These are phyloP conservation scores for Calocera viscosa DNA, from an alignment of 768 basidiomycete species.

Conservation along the genomic window DNA sequence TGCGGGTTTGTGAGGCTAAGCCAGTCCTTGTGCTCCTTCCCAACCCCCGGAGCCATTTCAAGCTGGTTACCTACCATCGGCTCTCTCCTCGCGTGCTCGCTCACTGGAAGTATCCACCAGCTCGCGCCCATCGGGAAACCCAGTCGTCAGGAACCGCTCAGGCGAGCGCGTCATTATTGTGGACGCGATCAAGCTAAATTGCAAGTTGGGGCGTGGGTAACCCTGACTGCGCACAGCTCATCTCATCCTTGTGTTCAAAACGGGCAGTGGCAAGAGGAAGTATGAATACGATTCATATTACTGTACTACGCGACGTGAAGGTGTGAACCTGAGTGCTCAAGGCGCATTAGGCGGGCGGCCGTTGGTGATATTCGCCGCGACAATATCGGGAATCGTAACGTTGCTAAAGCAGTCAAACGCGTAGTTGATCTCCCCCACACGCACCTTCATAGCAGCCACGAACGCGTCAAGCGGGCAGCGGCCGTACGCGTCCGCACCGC, in stretches of 20 bases:
- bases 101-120: constrained; percentile 34
- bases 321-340: too few species aligned
- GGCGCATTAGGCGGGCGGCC: constrained; percentile 23
- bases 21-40: too few species aligned
- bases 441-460: constrained; percentile 53
- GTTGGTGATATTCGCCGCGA: constrained; percentile 32
- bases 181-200: too few species aligned
- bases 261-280: too few species aligned
- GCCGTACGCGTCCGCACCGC: constrained; percentile 49
- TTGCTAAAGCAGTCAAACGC: constrained; percentile 53
- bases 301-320: too few species aligned
- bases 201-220: too few species aligned
- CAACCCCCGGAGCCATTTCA: too few species aligned
- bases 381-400: constrained; percentile 30
- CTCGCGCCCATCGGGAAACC: constrained; percentile 53
- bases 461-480: constrained; percentile 66
- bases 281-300: too few species aligned
- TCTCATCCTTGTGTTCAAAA: too few species aligned
- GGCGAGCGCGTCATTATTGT: too few species aligned
- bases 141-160: constrained; percentile 33
- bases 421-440: constrained; percentile 59
- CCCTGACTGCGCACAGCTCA: too few species aligned
- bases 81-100: not conserved
- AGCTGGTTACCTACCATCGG: not conserved
- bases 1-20: too few species aligned